These are phyloP conservation scores for Monilinia vaccinii-corymbosi DNA, from an alignment of 2,329 filamentous ascomycete genomes.

Conservation along the genomic window DNA sequence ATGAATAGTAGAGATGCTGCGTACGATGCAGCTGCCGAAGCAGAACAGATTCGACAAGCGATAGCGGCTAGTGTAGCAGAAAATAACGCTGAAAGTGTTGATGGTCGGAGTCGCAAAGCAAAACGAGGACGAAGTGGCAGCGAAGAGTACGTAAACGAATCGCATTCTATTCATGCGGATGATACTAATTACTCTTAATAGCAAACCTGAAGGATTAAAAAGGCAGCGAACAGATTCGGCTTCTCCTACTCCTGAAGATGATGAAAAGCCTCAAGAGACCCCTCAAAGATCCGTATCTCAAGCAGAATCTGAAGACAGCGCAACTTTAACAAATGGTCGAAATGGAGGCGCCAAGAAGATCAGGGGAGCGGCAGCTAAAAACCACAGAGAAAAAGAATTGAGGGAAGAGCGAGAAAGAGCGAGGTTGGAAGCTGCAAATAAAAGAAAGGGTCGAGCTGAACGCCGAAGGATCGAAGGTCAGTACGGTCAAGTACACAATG, in stretches of 20 bases:
- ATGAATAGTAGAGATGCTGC: slow-evolving; percentile 96
- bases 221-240: slow-evolving; percentile 75
- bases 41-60: slow-evolving; percentile 76
- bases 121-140: slow-evolving; percentile 87
- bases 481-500: slow-evolving; percentile 15
- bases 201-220: slow-evolving; percentile 64
- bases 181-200: slow-evolving; percentile 33
- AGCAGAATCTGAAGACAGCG: slow-evolving; percentile 66
- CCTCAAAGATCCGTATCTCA: slow-evolving; percentile 36
- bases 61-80: slow-evolving; percentile 94
- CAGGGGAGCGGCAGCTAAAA: slow-evolving; percentile 46
- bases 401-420: slow-evolving; percentile 68
- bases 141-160: slow-evolving; percentile 65
- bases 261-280: slow-evolving; percentile 29
- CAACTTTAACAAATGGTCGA: slow-evolving; percentile 32
- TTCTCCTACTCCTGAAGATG: slow-evolving; percentile 52
- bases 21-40: slow-evolving; percentile 64
- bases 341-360: slow-evolving; percentile 49
- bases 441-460: slow-evolving; percentile 74
- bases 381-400: slow-evolving; percentile 53
- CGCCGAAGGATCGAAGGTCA: slow-evolving; percentile 73
- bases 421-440: slow-evolving; percentile 64
- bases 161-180: background rate
- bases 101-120: slow-evolving; percentile 50
- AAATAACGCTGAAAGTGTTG: slow-evolving; percentile 31